Percentiles rank a stretch among this genome's conserved stretches.
Conservation (phyloP, 345 rosid species). For the Bruguiera gymnorhiza region DNA sequence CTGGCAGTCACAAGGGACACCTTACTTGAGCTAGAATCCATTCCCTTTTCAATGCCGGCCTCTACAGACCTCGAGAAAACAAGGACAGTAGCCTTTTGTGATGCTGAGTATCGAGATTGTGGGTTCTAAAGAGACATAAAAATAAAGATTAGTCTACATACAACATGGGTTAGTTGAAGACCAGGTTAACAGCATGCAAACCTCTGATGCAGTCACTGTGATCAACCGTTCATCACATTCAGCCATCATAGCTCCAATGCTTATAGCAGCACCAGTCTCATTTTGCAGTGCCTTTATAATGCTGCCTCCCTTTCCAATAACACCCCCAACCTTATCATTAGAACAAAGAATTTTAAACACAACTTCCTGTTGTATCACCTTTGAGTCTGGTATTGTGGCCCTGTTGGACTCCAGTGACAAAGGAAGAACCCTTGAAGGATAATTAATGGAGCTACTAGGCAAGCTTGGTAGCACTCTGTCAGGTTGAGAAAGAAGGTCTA, state of each 20-base stretch:
- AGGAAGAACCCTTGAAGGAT: constrained; percentile 40
- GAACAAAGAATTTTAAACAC: constrained; percentile 71
- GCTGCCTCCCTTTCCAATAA: constrained; percentile 80
- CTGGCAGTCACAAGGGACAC: constrained; percentile 56
- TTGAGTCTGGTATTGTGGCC: constrained; percentile 23
- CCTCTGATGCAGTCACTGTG: constrained; percentile 76
- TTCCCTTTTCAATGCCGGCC: constrained; percentile 51
- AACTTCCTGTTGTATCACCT: constrained; percentile 46
- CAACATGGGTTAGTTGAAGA: neutral
- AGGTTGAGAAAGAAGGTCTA: constrained; percentile 33
- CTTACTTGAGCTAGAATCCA: constrained; percentile 44
- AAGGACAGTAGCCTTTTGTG: constrained; percentile 73
- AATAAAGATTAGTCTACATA: constrained; percentile 15
- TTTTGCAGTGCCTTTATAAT: constrained; percentile 64
- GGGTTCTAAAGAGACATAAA: constrained; percentile 53
- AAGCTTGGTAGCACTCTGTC: constrained; percentile 23
- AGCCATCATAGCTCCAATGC: constrained; percentile 54
- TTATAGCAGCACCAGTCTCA: constrained; percentile 76
- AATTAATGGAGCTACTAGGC: constrained; percentile 37
- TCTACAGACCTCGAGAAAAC: constrained; percentile 63
- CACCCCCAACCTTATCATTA: constrained; percentile 72
- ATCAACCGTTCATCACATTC: constrained; percentile 80
- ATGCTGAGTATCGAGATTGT: constrained; percentile 58
- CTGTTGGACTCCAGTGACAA: constrained; percentile 45
- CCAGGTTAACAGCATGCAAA: constrained; percentile 18